Percentiles rank a stretch among this genome's conserved stretches.
phyloP scores from a whole-genome alignment of 208 protist species.

The Perkinsela sp. region DNA sequence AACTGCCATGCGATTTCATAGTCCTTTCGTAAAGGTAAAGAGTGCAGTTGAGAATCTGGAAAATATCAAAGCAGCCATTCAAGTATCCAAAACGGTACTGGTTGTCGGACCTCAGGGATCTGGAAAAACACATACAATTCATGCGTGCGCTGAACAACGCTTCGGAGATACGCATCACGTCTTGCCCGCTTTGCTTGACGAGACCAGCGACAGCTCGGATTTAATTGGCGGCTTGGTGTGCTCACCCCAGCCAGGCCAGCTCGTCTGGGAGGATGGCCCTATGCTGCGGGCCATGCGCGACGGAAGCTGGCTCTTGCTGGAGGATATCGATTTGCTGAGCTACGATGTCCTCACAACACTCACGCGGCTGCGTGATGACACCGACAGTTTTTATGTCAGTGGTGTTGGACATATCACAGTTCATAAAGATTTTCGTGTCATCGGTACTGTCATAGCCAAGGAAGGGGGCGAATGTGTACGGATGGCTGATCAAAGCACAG shows the following conservation, averaged over 20 bases:
- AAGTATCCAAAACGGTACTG: not conserved
- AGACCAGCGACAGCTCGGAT: slow-evolving; percentile 91
- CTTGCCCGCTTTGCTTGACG: slow-evolving; percentile 34
- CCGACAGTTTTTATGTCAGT: slow-evolving; percentile 76
- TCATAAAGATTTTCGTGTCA: slow-evolving; percentile 49
- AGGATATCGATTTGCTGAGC: slow-evolving; percentile 92
- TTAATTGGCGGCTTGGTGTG: slow-evolving; percentile 93
- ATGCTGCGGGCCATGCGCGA: slow-evolving; percentile 76
- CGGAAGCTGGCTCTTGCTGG: slow-evolving; percentile 91
- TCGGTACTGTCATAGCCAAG: slow-evolving; percentile 50
- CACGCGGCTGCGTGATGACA: slow-evolving; percentile 78
- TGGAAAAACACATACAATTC: not conserved
- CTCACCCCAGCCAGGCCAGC: slow-evolving; percentile 85
- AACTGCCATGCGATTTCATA: not conserved
- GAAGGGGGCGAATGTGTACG: no score
- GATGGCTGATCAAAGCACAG: no score
- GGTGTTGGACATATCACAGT: slow-evolving; percentile 64
- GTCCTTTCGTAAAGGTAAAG: not conserved
- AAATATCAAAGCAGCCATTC: not conserved
- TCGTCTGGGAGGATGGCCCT: slow-evolving; percentile 86
- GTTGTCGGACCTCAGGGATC: not conserved
- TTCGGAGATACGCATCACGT: not conserved
- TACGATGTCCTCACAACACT: slow-evolving; percentile 89
- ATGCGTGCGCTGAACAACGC: not conserved
- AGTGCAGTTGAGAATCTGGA: not conserved